Conservation (phyloP, 2,329 filamentous ascomycete species). For the Fusarium redolens region DNA sequence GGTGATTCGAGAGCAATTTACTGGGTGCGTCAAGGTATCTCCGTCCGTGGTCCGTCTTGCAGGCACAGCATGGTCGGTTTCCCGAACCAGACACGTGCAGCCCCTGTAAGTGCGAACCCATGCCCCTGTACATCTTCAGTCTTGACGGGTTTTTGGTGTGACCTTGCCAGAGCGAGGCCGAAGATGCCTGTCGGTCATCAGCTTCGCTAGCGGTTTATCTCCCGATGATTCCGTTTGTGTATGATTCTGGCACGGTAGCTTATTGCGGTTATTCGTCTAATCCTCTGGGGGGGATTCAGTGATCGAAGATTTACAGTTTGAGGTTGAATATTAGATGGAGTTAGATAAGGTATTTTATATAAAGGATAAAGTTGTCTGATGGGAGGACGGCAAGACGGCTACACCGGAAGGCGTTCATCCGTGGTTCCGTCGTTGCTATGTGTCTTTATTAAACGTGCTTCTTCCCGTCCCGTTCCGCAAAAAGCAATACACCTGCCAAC, state of each 20-base stretch:
- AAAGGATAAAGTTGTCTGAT: background rate
- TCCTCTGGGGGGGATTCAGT: background rate
- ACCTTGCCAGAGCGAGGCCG: background rate
- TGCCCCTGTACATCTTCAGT: conserved; percentile 25
- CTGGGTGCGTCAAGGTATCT: conserved; percentile 1
- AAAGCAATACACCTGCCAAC: conserved; percentile 20
- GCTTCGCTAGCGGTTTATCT: conserved; percentile 8
- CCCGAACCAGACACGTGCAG: conserved; percentile 37
- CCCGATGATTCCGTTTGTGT: background rate
- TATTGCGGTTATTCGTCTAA: background rate
- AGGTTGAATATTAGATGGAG: background rate
- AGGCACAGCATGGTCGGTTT: conserved; percentile 16
- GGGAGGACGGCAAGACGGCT: conserved; percentile 30
- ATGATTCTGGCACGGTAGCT: background rate
- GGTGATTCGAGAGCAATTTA: conserved; percentile 22
- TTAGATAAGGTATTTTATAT: background rate
- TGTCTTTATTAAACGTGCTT: conserved; percentile 7
- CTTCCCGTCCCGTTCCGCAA: conserved; percentile 13
- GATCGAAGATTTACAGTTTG: background rate
- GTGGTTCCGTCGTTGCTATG: conserved; percentile 14
- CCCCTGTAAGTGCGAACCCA: conserved; percentile 18
- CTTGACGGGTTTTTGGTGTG: conserved; percentile 9
- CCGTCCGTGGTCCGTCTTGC: conserved; percentile 15
- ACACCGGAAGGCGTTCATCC: conserved; percentile 23
- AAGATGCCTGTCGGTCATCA: background rate